Evolutionary conservation across 1,284 basidiomycete genomes (phyloP).

Genomic region (Irpex lacteus): DNA sequence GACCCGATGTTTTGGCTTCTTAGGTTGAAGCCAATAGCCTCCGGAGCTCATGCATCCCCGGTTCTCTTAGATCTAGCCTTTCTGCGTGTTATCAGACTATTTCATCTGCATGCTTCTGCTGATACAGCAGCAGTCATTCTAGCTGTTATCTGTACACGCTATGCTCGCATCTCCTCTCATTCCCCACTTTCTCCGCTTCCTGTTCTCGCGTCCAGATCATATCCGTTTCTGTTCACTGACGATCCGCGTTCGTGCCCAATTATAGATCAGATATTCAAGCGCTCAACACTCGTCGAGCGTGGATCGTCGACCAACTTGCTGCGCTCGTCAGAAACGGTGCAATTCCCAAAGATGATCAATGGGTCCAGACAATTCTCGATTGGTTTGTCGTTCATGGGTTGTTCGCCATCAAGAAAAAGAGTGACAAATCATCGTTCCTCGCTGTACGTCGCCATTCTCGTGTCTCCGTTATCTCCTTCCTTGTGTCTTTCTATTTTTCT

Average conservation of each 20-base stretch:
- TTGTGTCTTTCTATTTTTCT: not conserved
- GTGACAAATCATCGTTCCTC: slow-evolving; percentile 60
- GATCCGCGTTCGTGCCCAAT: slow-evolving; percentile 5
- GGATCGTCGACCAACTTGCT: slow-evolving; percentile 88
- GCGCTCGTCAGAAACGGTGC: slow-evolving; percentile 78
- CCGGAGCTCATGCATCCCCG: not conserved
- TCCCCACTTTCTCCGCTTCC: slow-evolving; percentile 14
- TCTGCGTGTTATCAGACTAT: not conserved
- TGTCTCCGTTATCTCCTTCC: not conserved
- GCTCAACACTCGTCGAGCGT: slow-evolving; percentile 59
- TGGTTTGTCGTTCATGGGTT: slow-evolving; percentile 85
- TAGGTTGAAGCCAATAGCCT: not conserved
- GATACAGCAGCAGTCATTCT: not conserved
- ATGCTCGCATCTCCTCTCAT: not conserved
- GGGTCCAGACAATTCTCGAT: slow-evolving; percentile 74
- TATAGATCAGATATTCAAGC: slow-evolving; percentile 45
- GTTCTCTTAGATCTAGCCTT: not conserved
- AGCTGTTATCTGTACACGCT: not conserved
- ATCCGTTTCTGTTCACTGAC: slow-evolving; percentile 11
- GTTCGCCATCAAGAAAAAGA: slow-evolving; percentile 74
- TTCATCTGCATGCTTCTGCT: not conserved
- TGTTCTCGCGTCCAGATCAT: slow-evolving; percentile 5
- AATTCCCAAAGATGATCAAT: slow-evolving; percentile 80
- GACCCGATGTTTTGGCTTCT: not conserved
- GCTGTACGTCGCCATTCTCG: slow-evolving; percentile 50